Evolutionary conservation across 148 eudicot species (phyloP), one percentile per base, ranked within the genome.

Genomic region (Spergularia marina): DNA sequence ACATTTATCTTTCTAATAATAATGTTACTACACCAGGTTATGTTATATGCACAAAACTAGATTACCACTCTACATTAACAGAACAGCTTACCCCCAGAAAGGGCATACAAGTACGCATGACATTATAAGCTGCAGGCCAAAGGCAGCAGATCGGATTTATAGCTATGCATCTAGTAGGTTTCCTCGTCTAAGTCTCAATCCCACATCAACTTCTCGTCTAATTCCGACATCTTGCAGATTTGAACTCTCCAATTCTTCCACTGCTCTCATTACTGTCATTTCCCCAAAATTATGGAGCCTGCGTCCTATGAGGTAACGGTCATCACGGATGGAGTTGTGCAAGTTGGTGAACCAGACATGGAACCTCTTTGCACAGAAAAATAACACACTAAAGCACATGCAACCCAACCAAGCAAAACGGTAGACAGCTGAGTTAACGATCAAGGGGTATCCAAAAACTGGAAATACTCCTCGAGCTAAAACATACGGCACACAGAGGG

Each of bases 311-410:
- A 95, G 83, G 78, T 95, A 92, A 1, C 97, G 96, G 76, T 95
- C 98, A 76, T 95, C 97, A 1, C 97, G 90, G 62, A 95, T 95
- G 21, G 98, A 89, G 64, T 95, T 95, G 85, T 95, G 99, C 58
- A 95, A 92, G 78, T 95, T 95, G 68, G 97, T 95, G 89, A 95
- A 90, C 99, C 97, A 92, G 36, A 89, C 89, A 77, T 95, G 99
- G 88, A 91, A 95, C 79, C 98, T 84, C 84, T 88, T 90, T 17
- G 90, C 97, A 78, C 94, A 92, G 82, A 90, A 92, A 65, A 86
- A 90, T 21, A 95, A 60, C 56, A 83, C 72, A 78, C 99, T 86
- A 61, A 92, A 79, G 47, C 89, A 82, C 63, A 95, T 85, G 77
- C 97, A 95, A 14, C 99, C 99, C 76, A 95, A 70, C 98, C 99